Conservation (phyloP, 192 early-diverging fungal species). For the Spizellomyces punctatus region DNA sequence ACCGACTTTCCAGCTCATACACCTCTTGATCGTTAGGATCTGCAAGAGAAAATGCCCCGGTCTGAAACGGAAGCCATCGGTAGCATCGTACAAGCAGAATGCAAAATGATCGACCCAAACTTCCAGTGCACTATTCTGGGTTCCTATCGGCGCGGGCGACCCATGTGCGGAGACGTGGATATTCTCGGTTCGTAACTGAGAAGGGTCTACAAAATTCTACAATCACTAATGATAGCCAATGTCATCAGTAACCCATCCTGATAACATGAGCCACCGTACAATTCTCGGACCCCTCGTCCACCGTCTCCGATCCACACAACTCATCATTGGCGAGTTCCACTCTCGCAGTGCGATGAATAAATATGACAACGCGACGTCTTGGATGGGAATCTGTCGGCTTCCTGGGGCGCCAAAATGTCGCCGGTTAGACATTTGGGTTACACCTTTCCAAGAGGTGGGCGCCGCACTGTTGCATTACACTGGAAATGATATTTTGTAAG, state of each 20-base stretch:
- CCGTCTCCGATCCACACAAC: constrained; percentile 2
- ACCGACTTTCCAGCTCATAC: too few relatives aligned
- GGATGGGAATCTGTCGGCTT: constrained; percentile 37
- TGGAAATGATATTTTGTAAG: constrained; percentile 49
- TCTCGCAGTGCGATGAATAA: not conserved
- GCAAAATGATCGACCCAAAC: constrained; percentile 28
- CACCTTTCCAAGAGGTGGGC: constrained; percentile 44
- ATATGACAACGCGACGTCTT: constrained; percentile 22
- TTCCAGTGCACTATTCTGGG: constrained; percentile 42
- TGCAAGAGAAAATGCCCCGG: constrained; percentile 47
- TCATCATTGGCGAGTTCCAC: constrained; percentile 34
- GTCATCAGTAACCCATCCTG: constrained; percentile 28
- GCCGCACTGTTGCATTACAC: constrained; percentile 55
- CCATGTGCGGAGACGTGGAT: constrained; percentile 51
- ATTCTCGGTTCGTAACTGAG: constrained; percentile 34
- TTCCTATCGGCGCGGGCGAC: constrained; percentile 44
- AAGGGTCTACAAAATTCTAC: constrained; percentile 4
- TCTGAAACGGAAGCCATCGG: constrained; percentile 37
- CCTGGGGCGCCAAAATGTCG: constrained; percentile 31
- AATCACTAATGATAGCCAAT: not conserved
- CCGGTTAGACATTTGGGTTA: constrained; percentile 48
- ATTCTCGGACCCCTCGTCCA: constrained; percentile 23
- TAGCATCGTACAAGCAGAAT: constrained; percentile 20
- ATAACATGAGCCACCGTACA: constrained; percentile 14
- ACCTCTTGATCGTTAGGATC: constrained; percentile 22